Conservation (phyloP, 495 filamentous ascomycete species). For the Lentithecium fluviatile region DNA sequence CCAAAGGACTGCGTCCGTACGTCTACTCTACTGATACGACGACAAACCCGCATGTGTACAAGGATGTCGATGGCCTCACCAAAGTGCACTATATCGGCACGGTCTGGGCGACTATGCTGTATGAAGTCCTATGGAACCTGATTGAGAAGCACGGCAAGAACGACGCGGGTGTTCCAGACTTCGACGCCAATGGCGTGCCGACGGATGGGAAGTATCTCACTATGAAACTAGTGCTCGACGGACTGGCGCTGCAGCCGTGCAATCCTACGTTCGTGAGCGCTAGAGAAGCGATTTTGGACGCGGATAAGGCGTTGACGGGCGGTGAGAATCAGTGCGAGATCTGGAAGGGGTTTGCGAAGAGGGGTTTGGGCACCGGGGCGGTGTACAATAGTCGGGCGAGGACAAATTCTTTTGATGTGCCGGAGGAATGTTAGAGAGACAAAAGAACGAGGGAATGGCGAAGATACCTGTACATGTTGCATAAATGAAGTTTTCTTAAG, state of each 20-base stretch:
- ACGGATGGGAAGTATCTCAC: conserved; percentile 52
- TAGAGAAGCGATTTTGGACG: conserved; percentile 55
- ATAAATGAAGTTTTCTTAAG: too few relatives aligned
- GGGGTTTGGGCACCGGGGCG: conserved; percentile 48
- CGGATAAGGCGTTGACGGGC: conserved; percentile 51
- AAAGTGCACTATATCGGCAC: conserved; percentile 51
- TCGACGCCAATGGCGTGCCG: conserved; percentile 48
- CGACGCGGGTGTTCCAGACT: conserved; percentile 45
- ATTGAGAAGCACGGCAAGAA: conserved; percentile 54
- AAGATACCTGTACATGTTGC: too few relatives aligned
- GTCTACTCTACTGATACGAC: conserved; percentile 52
- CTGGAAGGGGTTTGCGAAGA: conserved; percentile 56
- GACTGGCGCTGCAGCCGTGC: conserved; percentile 56
- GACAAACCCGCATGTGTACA: conserved; percentile 51
- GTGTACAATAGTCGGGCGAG: conserved; percentile 25
- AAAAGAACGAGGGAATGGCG: too few relatives aligned
- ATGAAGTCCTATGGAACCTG: conserved; percentile 55
- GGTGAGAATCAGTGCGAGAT: conserved; percentile 53
- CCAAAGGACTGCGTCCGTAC: conserved; percentile 49
- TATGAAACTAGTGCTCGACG: conserved; percentile 55
- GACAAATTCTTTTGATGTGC: conserved; percentile 34
- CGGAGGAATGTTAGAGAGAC: conserved; percentile 12
- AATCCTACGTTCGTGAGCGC: conserved; percentile 52
- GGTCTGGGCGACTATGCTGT: conserved; percentile 55
- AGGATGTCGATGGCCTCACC: conserved; percentile 43